Evolutionary conservation across 192 early-diverging fungal genomes (phyloP), one percentile per base, ranked within the genome.

Genomic region (Backusella morwellensis): DNA sequence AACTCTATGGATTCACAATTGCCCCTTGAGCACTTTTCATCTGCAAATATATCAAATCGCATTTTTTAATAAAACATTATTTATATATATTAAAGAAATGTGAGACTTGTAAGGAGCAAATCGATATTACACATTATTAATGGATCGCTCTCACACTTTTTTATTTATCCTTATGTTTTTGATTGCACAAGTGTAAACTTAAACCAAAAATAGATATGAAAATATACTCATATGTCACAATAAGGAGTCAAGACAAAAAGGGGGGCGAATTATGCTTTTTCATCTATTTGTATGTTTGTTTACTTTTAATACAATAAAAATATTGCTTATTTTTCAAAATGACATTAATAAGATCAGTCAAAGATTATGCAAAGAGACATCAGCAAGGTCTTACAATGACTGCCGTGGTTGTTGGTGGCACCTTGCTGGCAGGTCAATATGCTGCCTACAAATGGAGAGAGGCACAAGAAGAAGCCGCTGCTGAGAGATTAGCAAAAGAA

Each of bases 401-500:
- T 0, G 91, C 90, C 8, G 86, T 88, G 6, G 76, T 94, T 40
- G 86, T 87, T 23, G 92, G 92, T 15, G 91, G 93, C 29, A 80
- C 86, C 70, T 94, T 93, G 76, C 81, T 90, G 75, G 88, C 90
- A 56, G 92, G 90, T 35, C 90, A 92, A 76, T 93, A 93, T 79
- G 92, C 93, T 11, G 85, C 85, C 14, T 87, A 82, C 79, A 92
- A 94, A 73, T 83, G 95, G 50, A 74, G 80, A 35, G 94, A 97
- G 80, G 89, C 92, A 78, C 90, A 95, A 76, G 86, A 89, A 54
- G 82, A 86, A 68, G 78, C 90, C 35, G 85, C 88, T 29, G 75
- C 90, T 23, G 93, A 96, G 47, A 88, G 91, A 76, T 81, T 87
- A 3, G 91, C 92, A 19, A 89, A 86, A 81, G 90, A 93, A 87